A percentile compares a stretch with the other conserved stretches of the same genome.
These are phyloP conservation scores for Apocynum venetum DNA, from an alignment of 257 asterid species.

Conservation along the genomic window DNA sequence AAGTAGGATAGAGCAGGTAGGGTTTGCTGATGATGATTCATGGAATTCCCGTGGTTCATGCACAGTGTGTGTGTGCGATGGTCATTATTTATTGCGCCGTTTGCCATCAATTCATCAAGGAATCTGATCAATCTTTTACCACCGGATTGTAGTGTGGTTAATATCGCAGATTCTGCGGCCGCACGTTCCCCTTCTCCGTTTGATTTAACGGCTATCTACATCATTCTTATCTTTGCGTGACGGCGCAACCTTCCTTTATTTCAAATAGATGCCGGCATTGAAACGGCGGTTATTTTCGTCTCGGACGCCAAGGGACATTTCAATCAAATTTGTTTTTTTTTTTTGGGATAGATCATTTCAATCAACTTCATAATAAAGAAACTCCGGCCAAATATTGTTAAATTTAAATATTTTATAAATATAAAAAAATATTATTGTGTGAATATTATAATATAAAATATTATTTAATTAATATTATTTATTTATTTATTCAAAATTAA, in stretches of 20 bases:
- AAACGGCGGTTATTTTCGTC: neutral
- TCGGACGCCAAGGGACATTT: no score
- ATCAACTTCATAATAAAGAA: neutral
- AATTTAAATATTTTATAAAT: no score
- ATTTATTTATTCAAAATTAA: no score
- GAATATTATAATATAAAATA: no score
- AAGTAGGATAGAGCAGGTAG: neutral
- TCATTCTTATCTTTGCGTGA: slow-evolving; percentile 6
- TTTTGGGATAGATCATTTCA: neutral
- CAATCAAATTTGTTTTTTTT: no score
- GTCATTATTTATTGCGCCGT: slow-evolving; percentile 6
- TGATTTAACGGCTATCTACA: slow-evolving; percentile 6
- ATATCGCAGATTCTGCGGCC: slow-evolving; percentile 2
- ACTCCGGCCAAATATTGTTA: slow-evolving; percentile 13
- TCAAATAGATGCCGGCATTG: slow-evolving; percentile 11
- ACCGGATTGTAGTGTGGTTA: no score
- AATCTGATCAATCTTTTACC: neutral
- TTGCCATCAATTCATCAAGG: neutral
- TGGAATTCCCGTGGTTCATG: neutral
- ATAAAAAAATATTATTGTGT: no score
- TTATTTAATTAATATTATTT: no score
- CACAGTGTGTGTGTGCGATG: neutral
- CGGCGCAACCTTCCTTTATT: slow-evolving; percentile 7
- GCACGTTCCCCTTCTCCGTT: slow-evolving; percentile 1
- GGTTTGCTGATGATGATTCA: neutral